Base-by-base conservation (phyloP, 306 rosid genomes). In the Pterocarpus macrocarpus region DNA sequence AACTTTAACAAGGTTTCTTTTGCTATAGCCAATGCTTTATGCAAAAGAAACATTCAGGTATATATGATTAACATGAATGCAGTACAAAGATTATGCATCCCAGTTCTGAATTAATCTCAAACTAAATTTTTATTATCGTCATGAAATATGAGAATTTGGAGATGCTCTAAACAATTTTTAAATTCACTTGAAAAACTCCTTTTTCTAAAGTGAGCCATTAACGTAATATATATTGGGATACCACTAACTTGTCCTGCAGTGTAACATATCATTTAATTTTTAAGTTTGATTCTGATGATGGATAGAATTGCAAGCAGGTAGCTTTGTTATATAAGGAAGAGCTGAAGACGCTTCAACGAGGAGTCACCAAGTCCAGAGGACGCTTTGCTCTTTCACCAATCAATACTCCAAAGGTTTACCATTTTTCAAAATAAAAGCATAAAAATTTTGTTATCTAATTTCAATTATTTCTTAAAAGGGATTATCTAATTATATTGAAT, bases 11-110 rank as follows among this genome's bases (percentile, higher is more conserved):
- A 80, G 72, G 45, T 61, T 80, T 58, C 77, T 13, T 62, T 61
- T 50, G 78, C 71, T 30, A 35, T 80, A 1, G 78, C 56, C 30
- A 70, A 49, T 59, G 72, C 65, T 71, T 15, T 80, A 28, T 61
- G 87, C 76, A 81, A 64, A 0, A 88, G 58, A 61, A 85, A 83
- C n/a, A 69, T 90, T 64, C 78, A 88, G 90, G 88, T 89, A 77
- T 7, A 12, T 5, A 16, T 52, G 4, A 2, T 70, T 70, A 39
- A 66, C 9, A 38, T n/a, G 34, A n/a, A 47, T 69, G 0, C 45
- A 16, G 44, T 47, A 1, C 13, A 69, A 69, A 69, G 2, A 47
- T 30, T 49, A 1, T 49, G 33, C 15, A 15, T 11, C 2, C 13
- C 35, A 4, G 12, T n/a, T 34, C 13, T 4, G 5, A 52, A 53